Conservation (phyloP, 2,329 filamentous ascomycete species). For the Thielaviopsis ethacetica region DNA sequence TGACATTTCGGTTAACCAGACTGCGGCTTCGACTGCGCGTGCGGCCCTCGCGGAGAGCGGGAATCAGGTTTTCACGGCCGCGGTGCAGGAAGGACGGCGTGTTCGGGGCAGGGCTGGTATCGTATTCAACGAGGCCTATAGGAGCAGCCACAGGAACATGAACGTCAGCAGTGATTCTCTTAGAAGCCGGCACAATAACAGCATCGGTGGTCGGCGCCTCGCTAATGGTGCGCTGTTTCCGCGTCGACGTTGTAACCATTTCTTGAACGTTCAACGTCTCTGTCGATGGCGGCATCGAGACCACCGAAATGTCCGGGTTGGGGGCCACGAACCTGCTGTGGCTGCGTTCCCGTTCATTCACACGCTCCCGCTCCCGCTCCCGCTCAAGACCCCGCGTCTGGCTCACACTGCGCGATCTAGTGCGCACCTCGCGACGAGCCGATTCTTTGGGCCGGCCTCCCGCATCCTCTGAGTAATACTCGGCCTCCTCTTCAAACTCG, state of each 20-base stretch:
- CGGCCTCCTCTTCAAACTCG: conserved; percentile 8
- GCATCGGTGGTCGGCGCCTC: conserved; percentile 1
- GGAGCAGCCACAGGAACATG: background rate
- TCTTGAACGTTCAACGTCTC: conserved; percentile 1
- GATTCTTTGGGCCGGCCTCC: conserved; percentile 18
- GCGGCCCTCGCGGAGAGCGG: background rate
- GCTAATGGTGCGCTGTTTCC: background rate
- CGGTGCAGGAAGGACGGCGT: background rate
- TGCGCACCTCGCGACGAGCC: conserved; percentile 20
- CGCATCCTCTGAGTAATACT: conserved; percentile 17
- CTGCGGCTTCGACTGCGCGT: background rate
- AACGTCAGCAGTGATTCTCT: background rate
- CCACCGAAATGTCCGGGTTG: conserved; percentile 7
- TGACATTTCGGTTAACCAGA: background rate
- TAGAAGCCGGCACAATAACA: background rate
- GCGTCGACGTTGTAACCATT: background rate
- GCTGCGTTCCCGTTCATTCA: conserved; percentile 14
- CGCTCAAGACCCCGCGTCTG: background rate
- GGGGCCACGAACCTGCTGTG: conserved; percentile 5
- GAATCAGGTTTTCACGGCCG: background rate
- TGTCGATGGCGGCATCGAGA: conserved; percentile 2
- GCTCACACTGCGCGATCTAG: conserved; percentile 5
- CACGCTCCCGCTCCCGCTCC: conserved; percentile 15
- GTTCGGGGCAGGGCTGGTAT: background rate
- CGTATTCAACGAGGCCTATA: background rate